Base-by-base conservation (phyloP, 1,284 basidiomycete genomes). In the Ceratobasidium sp. region DNA sequence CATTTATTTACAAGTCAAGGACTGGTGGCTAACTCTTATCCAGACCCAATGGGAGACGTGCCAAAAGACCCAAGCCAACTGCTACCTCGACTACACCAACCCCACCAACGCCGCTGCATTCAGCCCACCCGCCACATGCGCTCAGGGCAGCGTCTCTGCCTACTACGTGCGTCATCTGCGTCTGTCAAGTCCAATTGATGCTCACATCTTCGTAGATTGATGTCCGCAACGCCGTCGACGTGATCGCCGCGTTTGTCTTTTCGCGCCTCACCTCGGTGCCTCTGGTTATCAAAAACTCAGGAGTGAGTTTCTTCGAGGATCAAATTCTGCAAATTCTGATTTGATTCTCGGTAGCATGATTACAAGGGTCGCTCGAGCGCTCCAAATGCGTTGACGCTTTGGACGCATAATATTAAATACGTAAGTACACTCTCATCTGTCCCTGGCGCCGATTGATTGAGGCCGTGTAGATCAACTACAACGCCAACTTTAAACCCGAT, bases 201-300 rank as follows among this genome's bases (percentile, higher is more conserved):
- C 52, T 54, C 13, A 54, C 6, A 12, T 10, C n/a, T 27, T 35
- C 34, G 17, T 57, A 85, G 84, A 80, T 85, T 69, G 80, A 85
- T 72, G 81, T 84, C 2, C 74, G 73, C 1, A 71, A 69, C 3
- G 70, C 78, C 8, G 69, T 77, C 31, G 84, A 85, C 71, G 79
- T 84, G 3, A 73, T 75, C 13, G 79, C 79, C 8, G 82, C 82
- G 0, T 82, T 82, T 50, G 73, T 70, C 1, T 85, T 84, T 71
- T 77, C 80, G 5, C 78, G 75, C 69, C 71, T 74, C 35, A 80
- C 79, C 1, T 73, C 76, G 13, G 75, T 83, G 15, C 82, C 81
- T 8, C 71, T 85, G 34, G 80, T 82, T 4, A 76, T 85, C 31
- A 83, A 84, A 72, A 85, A 85, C 54, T 65, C 69, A 7, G 68